Evolutionary conservation across 2,329 filamentous ascomycete genomes (phyloP).

Genomic region (Triangularia verruculosa): DNA sequence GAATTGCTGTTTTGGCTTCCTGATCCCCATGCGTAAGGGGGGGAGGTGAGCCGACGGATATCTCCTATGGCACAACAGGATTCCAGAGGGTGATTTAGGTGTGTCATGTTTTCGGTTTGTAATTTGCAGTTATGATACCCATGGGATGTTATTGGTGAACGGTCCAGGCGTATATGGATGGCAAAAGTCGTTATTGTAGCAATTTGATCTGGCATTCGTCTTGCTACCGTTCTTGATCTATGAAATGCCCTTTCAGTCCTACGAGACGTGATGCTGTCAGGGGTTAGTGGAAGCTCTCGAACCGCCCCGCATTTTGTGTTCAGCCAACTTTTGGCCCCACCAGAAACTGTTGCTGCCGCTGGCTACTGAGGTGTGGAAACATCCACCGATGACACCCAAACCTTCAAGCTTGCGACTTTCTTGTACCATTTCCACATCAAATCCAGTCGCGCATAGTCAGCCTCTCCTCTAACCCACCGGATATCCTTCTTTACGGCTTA

Average conservation of each 20-base stretch:
- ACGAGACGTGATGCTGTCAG: background rate
- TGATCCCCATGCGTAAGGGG: conserved; percentile 54
- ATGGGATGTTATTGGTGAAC: background rate
- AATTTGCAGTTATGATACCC: background rate
- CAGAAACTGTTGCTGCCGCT: conserved; percentile 5
- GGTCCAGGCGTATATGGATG: background rate
- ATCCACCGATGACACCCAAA: background rate
- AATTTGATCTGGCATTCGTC: background rate
- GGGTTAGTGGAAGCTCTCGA: background rate
- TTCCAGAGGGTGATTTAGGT: background rate
- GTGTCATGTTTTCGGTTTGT: background rate
- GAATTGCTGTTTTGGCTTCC: conserved; percentile 79
- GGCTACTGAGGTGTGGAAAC: background rate
- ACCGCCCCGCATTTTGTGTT: conserved; percentile 18
- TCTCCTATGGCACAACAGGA: background rate
- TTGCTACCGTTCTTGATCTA: too few relatives aligned
- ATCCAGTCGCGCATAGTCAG: background rate
- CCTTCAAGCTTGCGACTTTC: background rate
- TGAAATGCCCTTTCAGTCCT: background rate
- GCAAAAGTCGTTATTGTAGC: background rate
- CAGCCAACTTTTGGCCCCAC: conserved; percentile 19
- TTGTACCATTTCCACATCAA: background rate
- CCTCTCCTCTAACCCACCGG: too few relatives aligned
- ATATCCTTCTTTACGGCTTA: background rate
- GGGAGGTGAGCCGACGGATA: background rate